Base-by-base conservation (phyloP, 2,329 filamentous ascomycete genomes). In the Colletotrichum cereale region DNA sequence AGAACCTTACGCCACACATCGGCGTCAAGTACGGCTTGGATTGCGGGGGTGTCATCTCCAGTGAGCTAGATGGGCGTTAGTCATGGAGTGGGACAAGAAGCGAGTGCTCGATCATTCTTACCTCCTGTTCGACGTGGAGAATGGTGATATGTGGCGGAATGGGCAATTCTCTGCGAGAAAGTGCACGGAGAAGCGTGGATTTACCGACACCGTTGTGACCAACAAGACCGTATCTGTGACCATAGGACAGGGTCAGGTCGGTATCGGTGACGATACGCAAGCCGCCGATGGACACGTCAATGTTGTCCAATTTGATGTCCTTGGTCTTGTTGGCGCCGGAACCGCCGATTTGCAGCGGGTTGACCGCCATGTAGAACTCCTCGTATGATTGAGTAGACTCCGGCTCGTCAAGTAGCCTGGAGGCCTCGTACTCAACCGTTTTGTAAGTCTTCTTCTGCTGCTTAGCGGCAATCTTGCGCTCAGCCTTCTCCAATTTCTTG, bases 351-450 rank as follows among this genome's bases (percentile, higher is more conserved):
- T 98, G 96, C 74, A 99, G 88, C 73, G 96, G 96, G 82, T 99
- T 99, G 86, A 99, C 96, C 65, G 94, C 92, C 96, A 99, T 98
- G 89, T 97, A 99, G 84, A 99, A 98, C 81, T 99, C 96, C 83
- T 99, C 96, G 81, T 99, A 99, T 50, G 94, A 97, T 86, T 97
- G 92, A 16, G 95, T 86, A 77, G 92, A 89, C 77, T 96, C 92
- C 5, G 94, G 88, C 82, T 94, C 90, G 79, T 97, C 92, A 75
- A 99, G 90, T 75, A 99, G 86, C 75, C 91, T 91, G 16, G 96
- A 98, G 0, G 96, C 93, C 84, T 99, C 96, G 81, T 99, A 99
- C 83, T 98, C 94, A 76, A 99, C 96, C 67, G 92, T 97, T 88
- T 98, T 98, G 91, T 96, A 98, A 44, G 91, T 90, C 86, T 99